Evolutionary conservation across 1,284 basidiomycete species (phyloP).

Genomic region (Ganoderma multipileum): DNA sequence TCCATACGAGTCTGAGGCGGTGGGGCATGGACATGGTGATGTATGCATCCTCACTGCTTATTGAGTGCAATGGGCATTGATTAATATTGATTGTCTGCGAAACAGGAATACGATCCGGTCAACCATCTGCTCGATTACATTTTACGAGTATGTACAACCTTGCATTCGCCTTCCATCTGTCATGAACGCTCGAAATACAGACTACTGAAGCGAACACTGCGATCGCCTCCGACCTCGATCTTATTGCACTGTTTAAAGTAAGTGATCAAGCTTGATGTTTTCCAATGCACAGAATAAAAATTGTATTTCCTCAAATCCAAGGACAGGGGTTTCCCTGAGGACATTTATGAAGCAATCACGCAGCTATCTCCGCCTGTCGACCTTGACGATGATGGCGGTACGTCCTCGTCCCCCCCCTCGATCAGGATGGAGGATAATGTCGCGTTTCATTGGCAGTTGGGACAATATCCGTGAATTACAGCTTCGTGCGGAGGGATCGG

Average conservation of each 20-base stretch:
- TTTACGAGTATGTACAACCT: not conserved
- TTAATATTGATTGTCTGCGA: too few relatives aligned
- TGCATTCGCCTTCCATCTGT: too few relatives aligned
- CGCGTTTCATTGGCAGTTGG: not conserved
- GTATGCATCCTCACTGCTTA: not conserved
- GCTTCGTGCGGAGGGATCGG: too few relatives aligned
- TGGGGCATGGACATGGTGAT: not conserved
- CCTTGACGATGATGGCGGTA: conserved; percentile 10
- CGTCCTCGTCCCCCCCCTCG: not conserved
- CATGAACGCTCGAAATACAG: not conserved
- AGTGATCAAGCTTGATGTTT: not conserved
- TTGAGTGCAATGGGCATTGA: not conserved
- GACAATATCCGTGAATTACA: not conserved
- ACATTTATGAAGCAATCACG: not conserved
- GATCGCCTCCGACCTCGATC: conserved; percentile 6
- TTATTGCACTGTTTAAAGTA: conserved; percentile 16
- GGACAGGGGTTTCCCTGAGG: conserved; percentile 3
- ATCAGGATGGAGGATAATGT: not conserved
- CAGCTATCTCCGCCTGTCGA: conserved; percentile 6
- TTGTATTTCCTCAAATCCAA: not conserved
- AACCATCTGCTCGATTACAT: conserved; percentile 14
- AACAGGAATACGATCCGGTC: conserved; percentile 13
- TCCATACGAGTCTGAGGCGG: too few relatives aligned
- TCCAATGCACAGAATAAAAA: not conserved
- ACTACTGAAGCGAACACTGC: not conserved